A percentile compares a stretch with the other conserved stretches of the same genome.
Evolutionary conservation across 495 filamentous ascomycete species (phyloP).

Genomic region (Neurospora sp.): DNA sequence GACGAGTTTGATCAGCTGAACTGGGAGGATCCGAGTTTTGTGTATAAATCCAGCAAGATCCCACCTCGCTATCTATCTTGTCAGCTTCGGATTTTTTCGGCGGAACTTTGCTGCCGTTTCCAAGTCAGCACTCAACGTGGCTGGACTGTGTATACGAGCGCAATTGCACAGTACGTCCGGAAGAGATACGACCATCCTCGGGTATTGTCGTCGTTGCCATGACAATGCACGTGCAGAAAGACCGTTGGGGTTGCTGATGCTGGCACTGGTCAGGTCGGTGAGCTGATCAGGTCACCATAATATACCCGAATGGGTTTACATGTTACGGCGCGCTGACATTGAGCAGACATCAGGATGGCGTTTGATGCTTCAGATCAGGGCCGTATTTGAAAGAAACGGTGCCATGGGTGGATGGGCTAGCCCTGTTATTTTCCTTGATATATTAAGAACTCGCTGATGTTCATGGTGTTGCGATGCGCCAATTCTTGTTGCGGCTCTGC

Average conservation of each 20-base stretch:
- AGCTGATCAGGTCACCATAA: not conserved
- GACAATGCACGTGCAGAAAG: not conserved
- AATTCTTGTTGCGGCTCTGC: not conserved
- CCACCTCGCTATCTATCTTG: not conserved
- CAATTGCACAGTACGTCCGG: not conserved
- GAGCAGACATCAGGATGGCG: not conserved
- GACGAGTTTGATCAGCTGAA: not conserved
- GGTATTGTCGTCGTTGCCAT: not conserved
- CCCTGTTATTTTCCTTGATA: not conserved
- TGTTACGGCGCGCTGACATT: not conserved
- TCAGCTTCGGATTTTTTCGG: not conserved
- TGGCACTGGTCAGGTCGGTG: not conserved
- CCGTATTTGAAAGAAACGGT: not conserved
- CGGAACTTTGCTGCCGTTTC: not conserved
- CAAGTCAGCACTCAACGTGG: not conserved
- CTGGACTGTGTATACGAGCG: not conserved
- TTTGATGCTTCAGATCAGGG: not conserved
- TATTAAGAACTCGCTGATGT: not conserved
- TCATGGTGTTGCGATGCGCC: not conserved
- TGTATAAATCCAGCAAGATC: not conserved
- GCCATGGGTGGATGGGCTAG: not conserved
- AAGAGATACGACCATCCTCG: not conserved
- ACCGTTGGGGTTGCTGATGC: not conserved
- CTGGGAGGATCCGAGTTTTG: not conserved
- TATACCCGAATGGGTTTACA: not conserved